Conservation (phyloP, 192 early-diverging fungal genomes). For the Podila epigama region DNA sequence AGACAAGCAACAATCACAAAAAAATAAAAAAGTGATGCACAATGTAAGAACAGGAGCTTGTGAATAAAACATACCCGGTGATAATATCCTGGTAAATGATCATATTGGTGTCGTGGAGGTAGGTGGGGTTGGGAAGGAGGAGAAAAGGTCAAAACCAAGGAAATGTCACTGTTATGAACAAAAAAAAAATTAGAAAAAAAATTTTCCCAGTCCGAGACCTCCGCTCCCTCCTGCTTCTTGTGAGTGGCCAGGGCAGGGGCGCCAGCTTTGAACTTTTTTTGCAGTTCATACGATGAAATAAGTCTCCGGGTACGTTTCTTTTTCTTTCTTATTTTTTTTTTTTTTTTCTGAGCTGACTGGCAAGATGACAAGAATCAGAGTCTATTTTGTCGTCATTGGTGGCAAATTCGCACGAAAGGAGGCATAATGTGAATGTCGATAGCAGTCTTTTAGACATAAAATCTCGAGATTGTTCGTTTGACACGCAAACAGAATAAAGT, state of each 20-base stretch:
- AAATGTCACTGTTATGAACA: neutral
- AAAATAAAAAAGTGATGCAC: neutral
- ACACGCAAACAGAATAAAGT: too few species aligned
- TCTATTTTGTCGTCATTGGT: too few species aligned
- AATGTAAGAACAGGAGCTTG: neutral
- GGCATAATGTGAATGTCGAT: too few species aligned
- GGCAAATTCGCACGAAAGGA: too few species aligned
- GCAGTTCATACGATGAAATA: neutral
- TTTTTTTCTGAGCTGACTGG: neutral
- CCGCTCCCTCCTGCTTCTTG: neutral
- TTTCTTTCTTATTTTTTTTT: neutral
- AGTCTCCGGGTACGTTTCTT: neutral
- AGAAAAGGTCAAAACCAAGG: conserved; percentile 12
- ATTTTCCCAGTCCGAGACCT: neutral
- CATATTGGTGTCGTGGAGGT: conserved; percentile 56
- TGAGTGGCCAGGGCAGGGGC: neutral
- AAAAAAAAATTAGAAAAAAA: neutral
- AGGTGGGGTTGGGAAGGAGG: neutral
- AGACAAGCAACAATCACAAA: too few species aligned
- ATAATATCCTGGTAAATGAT: conserved; percentile 74
- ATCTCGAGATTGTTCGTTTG: too few species aligned
- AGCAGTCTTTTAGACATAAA: too few species aligned
- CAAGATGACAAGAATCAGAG: too few species aligned
- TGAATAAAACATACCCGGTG: conserved; percentile 56
- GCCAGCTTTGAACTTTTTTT: neutral